Base-by-base conservation (phyloP, 192 early-diverging fungal species). In the Dissophora ornata region DNA sequence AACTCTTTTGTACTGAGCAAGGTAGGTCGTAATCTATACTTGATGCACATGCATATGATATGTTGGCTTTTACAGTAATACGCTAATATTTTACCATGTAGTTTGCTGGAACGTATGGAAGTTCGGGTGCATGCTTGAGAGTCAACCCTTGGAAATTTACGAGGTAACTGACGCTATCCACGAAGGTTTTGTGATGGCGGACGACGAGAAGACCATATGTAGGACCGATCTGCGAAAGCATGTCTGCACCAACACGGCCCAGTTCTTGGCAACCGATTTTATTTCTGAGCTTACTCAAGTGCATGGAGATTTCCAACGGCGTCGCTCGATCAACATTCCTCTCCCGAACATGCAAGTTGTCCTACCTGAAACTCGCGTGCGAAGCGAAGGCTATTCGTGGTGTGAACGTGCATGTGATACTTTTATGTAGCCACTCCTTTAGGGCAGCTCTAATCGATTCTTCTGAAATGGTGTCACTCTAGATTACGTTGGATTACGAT, bases 111-210 rank as follows among this genome's bases (percentile, higher is more conserved):
- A 97, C 96, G 0, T 95, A 94, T 57, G 96, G 96, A 45, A 90
- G 91, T 12, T 88, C 97, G 29, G 92, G 92, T 40, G 93, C 92
- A 21, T 89, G 86, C 32, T 78, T 95, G 19, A 83, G 94, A 13
- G 92, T 99, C 18, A 99, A 99, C 75, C 97, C 97, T 21, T 98
- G 96, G 96, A 95, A 99, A 79, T 93, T 90, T 46, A 56, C 67
- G 94, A 96, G 48, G 93, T 95, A 6, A 93, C 95, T 9, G 81
- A 90, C 52, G 94, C 96, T 9, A 94, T 98, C 77, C 87, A 95
- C 73, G 94, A 96, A 34, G 96, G 92, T 1, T 84, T 99, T 19
- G 82, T 78, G 38, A 96, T 96, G 90, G 58, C 78, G 44, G 71
- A 86, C 19, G 92, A 94, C 26, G 96, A 98, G 53, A 91, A 89